Conservation (phyloP, 1,139 yeast genomes). For the Geotrichum fermentans region DNA sequence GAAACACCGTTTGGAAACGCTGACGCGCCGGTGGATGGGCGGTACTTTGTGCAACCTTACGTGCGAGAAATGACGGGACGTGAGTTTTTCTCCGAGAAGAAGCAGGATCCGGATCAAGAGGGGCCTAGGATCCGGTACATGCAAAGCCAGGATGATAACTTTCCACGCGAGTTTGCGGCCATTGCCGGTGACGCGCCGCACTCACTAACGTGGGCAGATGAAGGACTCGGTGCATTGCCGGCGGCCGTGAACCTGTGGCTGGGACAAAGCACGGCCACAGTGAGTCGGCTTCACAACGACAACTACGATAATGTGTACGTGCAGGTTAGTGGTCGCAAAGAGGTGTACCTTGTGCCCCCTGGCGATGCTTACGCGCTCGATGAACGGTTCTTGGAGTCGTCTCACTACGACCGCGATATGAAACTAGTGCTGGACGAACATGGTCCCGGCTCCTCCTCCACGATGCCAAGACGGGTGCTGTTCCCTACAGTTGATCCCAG, state of each 20-base stretch:
- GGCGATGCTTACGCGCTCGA: constrained; percentile 32
- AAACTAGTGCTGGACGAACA: background rate
- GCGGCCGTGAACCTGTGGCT: constrained; percentile 41
- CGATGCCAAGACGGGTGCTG: constrained; percentile 20
- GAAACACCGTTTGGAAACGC: constrained; percentile 41
- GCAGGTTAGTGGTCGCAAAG: constrained; percentile 37
- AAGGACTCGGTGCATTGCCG: constrained; percentile 31
- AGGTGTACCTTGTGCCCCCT: constrained; percentile 39
- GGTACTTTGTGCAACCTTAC: constrained; percentile 36
- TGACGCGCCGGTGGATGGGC: constrained; percentile 37
- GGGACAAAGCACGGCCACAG: constrained; percentile 34
- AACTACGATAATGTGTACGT: constrained; percentile 40
- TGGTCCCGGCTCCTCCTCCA: background rate
- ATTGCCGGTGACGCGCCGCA: constrained; percentile 26
- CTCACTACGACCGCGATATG: constrained; percentile 9
- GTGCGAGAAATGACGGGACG: constrained; percentile 27
- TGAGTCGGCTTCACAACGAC: constrained; percentile 40
- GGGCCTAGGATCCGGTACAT: constrained; percentile 32
- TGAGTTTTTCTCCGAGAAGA: constrained; percentile 26
- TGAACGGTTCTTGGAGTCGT: constrained; percentile 25
- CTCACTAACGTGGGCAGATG: constrained; percentile 29
- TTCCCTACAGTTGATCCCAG: constrained; percentile 38
- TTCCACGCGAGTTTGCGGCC: constrained; percentile 29
- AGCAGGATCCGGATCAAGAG: background rate
- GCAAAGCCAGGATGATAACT: constrained; percentile 40